A percentile compares a stretch with the other conserved stretches of the same genome.
These are phyloP conservation scores for Russula ochroleuca DNA, from an alignment of 768 basidiomycete species.

Conservation along the genomic window DNA sequence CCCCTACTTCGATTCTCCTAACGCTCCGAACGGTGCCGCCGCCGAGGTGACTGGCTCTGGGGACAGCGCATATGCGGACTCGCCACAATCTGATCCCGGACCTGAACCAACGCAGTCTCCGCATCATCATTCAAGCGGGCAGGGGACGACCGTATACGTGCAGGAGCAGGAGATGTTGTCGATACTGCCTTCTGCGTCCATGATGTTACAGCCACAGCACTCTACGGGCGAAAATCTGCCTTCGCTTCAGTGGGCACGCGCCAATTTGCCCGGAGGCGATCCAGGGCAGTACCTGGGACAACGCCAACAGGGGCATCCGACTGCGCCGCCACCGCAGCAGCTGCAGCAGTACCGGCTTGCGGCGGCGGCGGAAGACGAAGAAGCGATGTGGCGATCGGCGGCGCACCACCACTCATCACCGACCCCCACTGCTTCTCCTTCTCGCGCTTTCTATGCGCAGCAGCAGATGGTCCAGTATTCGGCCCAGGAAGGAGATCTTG, in stretches of 20 bases:
- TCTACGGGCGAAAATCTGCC: slow-evolving; percentile 1
- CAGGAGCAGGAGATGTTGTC: slow-evolving; percentile 5
- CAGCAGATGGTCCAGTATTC: slow-evolving; percentile 8
- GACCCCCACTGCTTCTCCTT: neutral
- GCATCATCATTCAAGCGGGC: neutral
- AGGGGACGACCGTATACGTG: neutral
- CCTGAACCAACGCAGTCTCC: neutral
- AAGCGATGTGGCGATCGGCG: slow-evolving; percentile 9
- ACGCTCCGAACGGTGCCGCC: slow-evolving; percentile 34
- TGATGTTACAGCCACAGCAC: slow-evolving; percentile 8
- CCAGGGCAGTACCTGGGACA: neutral
- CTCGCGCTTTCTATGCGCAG: neutral
- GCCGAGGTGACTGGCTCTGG: neutral
- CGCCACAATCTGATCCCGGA: neutral
- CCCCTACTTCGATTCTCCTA: slow-evolving; percentile 67
- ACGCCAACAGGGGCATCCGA: slow-evolving; percentile 2
- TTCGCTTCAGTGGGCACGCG: slow-evolving; percentile 1
- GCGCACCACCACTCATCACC: neutral
- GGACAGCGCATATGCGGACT: neutral
- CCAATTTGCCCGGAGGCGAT: neutral
- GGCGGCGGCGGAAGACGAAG: neutral
- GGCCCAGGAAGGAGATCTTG: neutral
- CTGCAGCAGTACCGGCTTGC: neutral
- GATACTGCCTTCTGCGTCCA: neutral
- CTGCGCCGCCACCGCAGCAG: neutral